Conservation (phyloP, 257 asterid genomes). For the Solanum microdontum region DNA sequence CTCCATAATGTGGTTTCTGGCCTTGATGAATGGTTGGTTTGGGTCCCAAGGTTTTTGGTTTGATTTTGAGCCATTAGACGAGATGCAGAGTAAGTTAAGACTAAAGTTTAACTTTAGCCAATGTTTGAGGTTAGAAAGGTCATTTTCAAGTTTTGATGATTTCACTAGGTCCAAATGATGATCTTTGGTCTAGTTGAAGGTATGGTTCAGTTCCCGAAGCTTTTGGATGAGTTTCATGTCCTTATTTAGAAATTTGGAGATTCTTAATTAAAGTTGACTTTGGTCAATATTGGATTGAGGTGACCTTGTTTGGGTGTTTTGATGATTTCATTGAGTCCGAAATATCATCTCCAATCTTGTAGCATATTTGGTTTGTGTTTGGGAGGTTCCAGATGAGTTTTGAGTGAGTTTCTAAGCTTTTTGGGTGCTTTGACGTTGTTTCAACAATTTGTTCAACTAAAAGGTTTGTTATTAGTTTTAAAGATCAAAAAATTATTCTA, state of each 20-base stretch:
- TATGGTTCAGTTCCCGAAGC: neutral
- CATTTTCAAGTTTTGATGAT: neutral
- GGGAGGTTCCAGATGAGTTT: neutral
- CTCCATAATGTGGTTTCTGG: neutral
- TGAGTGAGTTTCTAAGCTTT: neutral
- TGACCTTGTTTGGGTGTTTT: neutral
- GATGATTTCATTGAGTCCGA: neutral
- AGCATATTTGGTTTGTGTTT: neutral
- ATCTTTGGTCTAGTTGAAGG: neutral
- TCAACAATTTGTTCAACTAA: neutral
- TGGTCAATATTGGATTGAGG: neutral
- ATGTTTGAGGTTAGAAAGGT: neutral
- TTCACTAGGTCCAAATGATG: neutral
- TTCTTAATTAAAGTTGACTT: neutral
- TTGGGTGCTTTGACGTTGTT: neutral
- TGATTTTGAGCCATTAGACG: neutral
- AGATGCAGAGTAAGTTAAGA: neutral
- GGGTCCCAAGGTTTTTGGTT: neutral
- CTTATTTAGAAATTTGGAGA: too few species aligned
- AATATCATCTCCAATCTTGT: neutral
- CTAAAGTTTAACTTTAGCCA: neutral
- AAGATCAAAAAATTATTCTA: too few species aligned
- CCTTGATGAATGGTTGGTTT: neutral
- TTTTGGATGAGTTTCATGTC: neutral
- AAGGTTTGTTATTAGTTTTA: neutral